Conservation (phyloP, 805 yeast species). For the Wickerhamiella bombiphila region DNA sequence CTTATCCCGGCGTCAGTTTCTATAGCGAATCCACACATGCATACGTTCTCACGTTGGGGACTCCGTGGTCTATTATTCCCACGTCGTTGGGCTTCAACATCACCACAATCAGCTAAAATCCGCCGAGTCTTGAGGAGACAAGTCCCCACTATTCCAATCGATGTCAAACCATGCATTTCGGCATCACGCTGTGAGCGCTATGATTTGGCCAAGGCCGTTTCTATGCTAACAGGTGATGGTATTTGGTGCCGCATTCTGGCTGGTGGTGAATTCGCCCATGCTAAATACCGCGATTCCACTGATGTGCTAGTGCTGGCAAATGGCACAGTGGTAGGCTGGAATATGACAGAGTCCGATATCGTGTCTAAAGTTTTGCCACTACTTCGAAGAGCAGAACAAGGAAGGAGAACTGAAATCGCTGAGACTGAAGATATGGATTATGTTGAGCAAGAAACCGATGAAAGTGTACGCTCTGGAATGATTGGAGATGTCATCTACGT, state of each 20-base stretch:
- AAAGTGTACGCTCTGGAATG: conserved; percentile 31
- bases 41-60: too few species aligned
- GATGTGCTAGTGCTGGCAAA: conserved; percentile 58
- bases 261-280: conserved; percentile 49
- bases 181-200: conserved; percentile 62
- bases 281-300: conserved; percentile 25
- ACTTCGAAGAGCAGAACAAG: conserved; percentile 34
- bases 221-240: conserved; percentile 27
- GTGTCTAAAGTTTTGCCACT: conserved; percentile 30
- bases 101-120: conserved; percentile 14
- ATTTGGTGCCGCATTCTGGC: conserved; percentile 30
- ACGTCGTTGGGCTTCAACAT: conserved; percentile 5
- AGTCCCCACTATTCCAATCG: conserved; percentile 9
- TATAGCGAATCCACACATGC: too few species aligned
- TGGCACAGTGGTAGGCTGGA: conserved; percentile 81
- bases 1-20: too few species aligned
- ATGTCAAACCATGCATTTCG: conserved; percentile 39
- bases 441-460: conserved; percentile 30
- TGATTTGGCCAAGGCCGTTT: conserved; percentile 35
- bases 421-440: conserved; percentile 86
- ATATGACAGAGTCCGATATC: conserved; percentile 45
- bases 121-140: conserved; percentile 11
- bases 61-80: too few species aligned
- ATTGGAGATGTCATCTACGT: conserved; percentile 59
- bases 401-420: conserved; percentile 29